Conservation (phyloP, 2,329 filamentous ascomycete species). For the Hymenoscyphus scutula region DNA sequence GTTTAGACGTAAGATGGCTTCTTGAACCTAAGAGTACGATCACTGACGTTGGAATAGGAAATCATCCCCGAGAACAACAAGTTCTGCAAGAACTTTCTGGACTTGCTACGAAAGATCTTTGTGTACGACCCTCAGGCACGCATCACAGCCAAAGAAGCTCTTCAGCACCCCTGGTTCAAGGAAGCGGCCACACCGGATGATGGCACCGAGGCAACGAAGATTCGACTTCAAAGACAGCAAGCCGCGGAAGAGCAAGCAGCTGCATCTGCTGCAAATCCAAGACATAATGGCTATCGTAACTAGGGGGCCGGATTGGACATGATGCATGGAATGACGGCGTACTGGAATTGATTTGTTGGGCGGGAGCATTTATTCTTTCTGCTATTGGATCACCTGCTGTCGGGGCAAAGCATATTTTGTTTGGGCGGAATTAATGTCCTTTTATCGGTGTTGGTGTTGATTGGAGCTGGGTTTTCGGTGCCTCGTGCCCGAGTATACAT, state of each 20-base stretch:
- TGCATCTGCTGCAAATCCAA: constrained; percentile 17
- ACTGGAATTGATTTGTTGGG: constrained; percentile 18
- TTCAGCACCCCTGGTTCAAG: constrained; percentile 68
- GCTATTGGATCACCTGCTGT: constrained; percentile 21
- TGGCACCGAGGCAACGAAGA: constrained; percentile 66
- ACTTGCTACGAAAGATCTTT: constrained; percentile 65
- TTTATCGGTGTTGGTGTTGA: constrained; percentile 22
- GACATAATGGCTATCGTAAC: constrained; percentile 32
- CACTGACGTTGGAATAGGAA: constrained; percentile 47
- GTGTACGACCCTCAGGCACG: constrained; percentile 64
- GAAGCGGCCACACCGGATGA: constrained; percentile 62
- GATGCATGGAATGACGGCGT: constrained; percentile 36
- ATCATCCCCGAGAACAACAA: constrained; percentile 60
- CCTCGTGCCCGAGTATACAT: neutral
- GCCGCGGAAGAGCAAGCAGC: constrained; percentile 22
- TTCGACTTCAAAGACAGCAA: constrained; percentile 42
- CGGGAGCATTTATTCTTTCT: constrained; percentile 22
- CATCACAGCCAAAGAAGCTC: constrained; percentile 64
- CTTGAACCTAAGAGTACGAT: neutral
- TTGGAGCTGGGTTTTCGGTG: constrained; percentile 10
- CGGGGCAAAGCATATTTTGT: constrained; percentile 19
- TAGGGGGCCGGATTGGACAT: constrained; percentile 27
- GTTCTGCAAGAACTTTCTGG: constrained; percentile 62
- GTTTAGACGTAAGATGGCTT: constrained; percentile 51
- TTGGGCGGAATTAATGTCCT: constrained; percentile 27